Percentiles rank a stretch among this genome's conserved stretches.
Conservation (phyloP, 768 basidiomycete genomes). For the Tephrocybe rancida region DNA sequence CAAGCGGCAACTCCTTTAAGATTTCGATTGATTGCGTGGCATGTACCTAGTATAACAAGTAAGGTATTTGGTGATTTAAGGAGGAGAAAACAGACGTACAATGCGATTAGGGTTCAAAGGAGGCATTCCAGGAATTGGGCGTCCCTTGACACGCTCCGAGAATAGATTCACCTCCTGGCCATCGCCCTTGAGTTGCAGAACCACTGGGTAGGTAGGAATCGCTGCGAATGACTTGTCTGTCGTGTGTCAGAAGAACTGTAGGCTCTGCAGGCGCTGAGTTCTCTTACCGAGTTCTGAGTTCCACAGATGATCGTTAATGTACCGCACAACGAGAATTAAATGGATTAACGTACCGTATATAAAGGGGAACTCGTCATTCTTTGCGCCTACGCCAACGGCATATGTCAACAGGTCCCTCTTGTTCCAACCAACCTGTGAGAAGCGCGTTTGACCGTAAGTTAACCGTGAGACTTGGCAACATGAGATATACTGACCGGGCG, state of each 20-base stretch:
- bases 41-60: slow-evolving; percentile 59
- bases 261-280: neutral
- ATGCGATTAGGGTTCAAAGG: slow-evolving; percentile 68
- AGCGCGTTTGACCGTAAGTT: neutral
- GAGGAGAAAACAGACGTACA: slow-evolving; percentile 44
- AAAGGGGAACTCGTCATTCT: slow-evolving; percentile 67
- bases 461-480: neutral
- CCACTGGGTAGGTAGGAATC: slow-evolving; percentile 86
- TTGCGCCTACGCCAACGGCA: slow-evolving; percentile 81
- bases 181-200: slow-evolving; percentile 71
- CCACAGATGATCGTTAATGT: slow-evolving; percentile 28
- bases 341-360: slow-evolving; percentile 60
- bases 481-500: slow-evolving; percentile 30
- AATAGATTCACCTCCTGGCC: slow-evolving; percentile 74
- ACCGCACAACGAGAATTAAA: neutral
- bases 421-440: slow-evolving; percentile 75
- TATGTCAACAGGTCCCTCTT: slow-evolving; percentile 82
- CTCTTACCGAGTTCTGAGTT: slow-evolving; percentile 64
- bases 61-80: neutral
- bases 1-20: slow-evolving; percentile 73
- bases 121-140: slow-evolving; percentile 67
- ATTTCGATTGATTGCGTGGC: slow-evolving; percentile 81
- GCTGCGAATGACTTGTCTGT: slow-evolving; percentile 71
- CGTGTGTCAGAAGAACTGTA: neutral
- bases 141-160: slow-evolving; percentile 46